Base-by-base conservation (phyloP, 805 yeast genomes). In the Ogataea thermomethanolica region DNA sequence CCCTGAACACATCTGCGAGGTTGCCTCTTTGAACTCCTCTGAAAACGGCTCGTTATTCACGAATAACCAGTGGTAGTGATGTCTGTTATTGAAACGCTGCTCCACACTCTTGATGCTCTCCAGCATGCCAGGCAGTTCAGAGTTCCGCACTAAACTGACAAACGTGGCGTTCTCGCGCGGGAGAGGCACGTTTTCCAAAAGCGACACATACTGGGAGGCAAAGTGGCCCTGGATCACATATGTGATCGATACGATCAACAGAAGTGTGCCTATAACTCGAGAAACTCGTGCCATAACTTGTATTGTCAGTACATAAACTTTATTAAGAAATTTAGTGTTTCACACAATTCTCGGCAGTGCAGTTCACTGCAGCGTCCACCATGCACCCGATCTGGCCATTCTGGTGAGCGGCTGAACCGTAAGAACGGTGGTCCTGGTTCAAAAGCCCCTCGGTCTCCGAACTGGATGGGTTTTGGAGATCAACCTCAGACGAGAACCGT, bases 1-100 rank as follows among this genome's bases (percentile, higher is more conserved):
- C 30, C 89, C 87, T 1, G 84, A 71, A 25, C 79, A 70, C 29
- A 73, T 53, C 15, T 68, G 69, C 12, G 69, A 45, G 2, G 81
- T 71, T 17, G 66, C 60, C 33, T 63, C 56, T 40, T 67, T 71
- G 60, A 84, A 84, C 44, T 73, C 76, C 6, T 66, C 70, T 22
- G 70, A 53, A 58, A 84, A 84, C 4, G 74, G 76, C 47, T 69
- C 76, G 53, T 84, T 85, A 58, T 84, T 84, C 35, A 83, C 64
- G 54, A 84, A 84, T 4, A 81, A 78, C 84, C 87, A 84, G 56
- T 83, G 89, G 54, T 84, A 83, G 50, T 78, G 74, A 32, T 66
- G 78, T 39, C 69, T 63, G 36, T 60, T 35, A 61, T 84, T 84
- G 66, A 81, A 84, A 24, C 87, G 61, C 50, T 73, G 78, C 55